Conservation (phyloP, 2,329 filamentous ascomycete genomes). For the Claviceps paspali region DNA sequence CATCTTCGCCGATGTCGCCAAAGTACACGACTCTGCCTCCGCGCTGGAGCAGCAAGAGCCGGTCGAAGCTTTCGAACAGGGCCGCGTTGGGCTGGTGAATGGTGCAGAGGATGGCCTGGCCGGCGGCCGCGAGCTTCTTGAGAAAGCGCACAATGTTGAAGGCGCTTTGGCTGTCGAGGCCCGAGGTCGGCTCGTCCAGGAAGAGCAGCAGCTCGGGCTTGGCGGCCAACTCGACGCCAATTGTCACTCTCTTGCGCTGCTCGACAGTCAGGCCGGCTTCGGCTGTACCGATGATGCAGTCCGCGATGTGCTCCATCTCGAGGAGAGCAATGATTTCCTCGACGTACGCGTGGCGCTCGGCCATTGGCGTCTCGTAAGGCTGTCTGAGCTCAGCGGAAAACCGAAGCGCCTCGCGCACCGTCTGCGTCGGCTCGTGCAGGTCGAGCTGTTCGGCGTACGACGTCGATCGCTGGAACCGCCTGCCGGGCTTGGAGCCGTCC, state of each 20-base stretch:
- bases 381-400: conserved; percentile 49
- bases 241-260: conserved; percentile 65
- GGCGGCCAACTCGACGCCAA: conserved; percentile 77
- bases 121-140: conserved; percentile 61
- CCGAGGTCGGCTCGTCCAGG: conserved; percentile 65
- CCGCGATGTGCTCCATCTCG: conserved; percentile 43
- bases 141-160: conserved; percentile 68
- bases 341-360: conserved; percentile 43
- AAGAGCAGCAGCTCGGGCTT: conserved; percentile 66
- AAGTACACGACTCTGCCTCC: conserved; percentile 78
- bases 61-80: conserved; percentile 78
- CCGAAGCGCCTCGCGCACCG: conserved; percentile 46
- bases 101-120: conserved; percentile 79
- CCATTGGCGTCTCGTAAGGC: conserved; percentile 33
- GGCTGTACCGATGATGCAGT: conserved; percentile 40
- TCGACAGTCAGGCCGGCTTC: conserved; percentile 58
- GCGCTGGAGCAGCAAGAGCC: conserved; percentile 60
- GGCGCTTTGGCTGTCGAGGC: conserved; percentile 46
- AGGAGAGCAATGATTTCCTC: conserved; percentile 45
- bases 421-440: conserved; percentile 45
- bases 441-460: conserved; percentile 50
- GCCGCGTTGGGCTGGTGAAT: conserved; percentile 83
- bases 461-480: conserved; percentile 45
- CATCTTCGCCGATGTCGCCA: conserved; percentile 67
- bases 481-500: conserved; percentile 39